phyloP scores from a whole-genome alignment of 139 green algal species.

The Chlamydomonas applanata region DNA sequence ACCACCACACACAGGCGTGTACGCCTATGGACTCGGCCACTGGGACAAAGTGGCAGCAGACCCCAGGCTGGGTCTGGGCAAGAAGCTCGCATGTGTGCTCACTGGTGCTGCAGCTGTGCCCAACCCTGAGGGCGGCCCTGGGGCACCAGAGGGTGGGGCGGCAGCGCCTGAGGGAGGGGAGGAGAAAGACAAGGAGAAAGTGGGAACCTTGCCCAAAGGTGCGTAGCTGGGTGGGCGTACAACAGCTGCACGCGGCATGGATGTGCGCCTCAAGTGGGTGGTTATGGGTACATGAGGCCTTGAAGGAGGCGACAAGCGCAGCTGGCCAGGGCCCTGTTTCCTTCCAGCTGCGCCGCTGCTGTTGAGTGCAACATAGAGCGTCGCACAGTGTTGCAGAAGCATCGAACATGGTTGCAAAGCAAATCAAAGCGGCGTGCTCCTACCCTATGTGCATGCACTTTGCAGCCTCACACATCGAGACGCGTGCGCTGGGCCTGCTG shows the following conservation, averaged over 20 bases:
- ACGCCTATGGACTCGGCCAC: constrained; percentile 71
- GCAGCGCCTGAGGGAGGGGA: neutral
- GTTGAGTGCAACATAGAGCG: too few relatives aligned
- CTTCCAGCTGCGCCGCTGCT: too few relatives aligned
- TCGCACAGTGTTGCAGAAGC: too few relatives aligned
- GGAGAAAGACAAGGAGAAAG: constrained; percentile 1
- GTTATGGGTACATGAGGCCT: too few relatives aligned
- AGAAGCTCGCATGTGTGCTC: constrained; percentile 67
- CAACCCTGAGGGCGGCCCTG: neutral
- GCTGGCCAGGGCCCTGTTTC: too few relatives aligned
- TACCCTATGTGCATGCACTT: neutral
- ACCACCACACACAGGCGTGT: constrained; percentile 34
- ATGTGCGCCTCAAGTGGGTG: too few relatives aligned
- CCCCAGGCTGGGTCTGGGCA: constrained; percentile 54
- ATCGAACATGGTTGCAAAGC: neutral
- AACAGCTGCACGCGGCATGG: too few relatives aligned
- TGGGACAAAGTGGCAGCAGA: constrained; percentile 81
- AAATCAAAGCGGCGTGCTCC: neutral
- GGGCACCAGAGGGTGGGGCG: neutral
- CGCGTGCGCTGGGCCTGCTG: constrained; percentile 75
- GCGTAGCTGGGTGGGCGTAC: too few relatives aligned
- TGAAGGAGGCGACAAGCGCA: too few relatives aligned
- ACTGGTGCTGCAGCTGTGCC: neutral
- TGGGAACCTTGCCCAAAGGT: constrained; percentile 1
- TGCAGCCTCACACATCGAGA: constrained; percentile 84